Percentiles rank a stretch among this genome's conserved stretches.
phyloP scores from a whole-genome alignment of 176 grass and related monocot species.

The Musa troglodytarum region DNA sequence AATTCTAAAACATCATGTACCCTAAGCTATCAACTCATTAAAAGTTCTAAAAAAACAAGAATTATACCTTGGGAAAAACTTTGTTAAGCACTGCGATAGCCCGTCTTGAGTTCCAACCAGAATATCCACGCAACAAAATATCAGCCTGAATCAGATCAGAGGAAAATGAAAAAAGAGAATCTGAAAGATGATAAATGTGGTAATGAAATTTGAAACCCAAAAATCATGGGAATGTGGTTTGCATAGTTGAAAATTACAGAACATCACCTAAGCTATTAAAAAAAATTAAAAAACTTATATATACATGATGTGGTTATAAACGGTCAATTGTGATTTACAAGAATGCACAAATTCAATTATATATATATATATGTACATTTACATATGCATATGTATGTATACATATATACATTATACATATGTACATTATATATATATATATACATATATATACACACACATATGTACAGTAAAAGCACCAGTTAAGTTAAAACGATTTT shows the following conservation, averaged over 20 bases:
- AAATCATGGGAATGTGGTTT: neutral
- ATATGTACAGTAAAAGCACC: no score
- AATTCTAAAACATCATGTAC: neutral
- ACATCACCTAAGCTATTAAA: neutral
- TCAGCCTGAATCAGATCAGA: slow-evolving; percentile 16
- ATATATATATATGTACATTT: no score
- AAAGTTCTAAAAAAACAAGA: neutral
- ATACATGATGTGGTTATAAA: neutral
- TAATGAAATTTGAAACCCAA: neutral
- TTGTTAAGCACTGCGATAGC: slow-evolving; percentile 15
- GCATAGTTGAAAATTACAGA: neutral
- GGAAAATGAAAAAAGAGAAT: neutral
- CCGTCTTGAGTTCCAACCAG: slow-evolving; percentile 25
- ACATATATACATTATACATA: no score
- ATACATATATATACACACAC: no score
- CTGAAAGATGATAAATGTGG: neutral
- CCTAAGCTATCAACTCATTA: neutral
- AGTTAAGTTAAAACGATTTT: no score
- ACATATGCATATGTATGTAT: no score
- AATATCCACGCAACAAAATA: slow-evolving; percentile 23
- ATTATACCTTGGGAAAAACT: slow-evolving; percentile 16
- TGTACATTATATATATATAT: no score
- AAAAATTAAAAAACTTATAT: neutral
- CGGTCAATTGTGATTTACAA: neutral
- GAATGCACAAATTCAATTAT: no score